phyloP scores from a whole-genome alignment of 371 early-diverging fungal genomes.

The Catenaria anguillulae region DNA sequence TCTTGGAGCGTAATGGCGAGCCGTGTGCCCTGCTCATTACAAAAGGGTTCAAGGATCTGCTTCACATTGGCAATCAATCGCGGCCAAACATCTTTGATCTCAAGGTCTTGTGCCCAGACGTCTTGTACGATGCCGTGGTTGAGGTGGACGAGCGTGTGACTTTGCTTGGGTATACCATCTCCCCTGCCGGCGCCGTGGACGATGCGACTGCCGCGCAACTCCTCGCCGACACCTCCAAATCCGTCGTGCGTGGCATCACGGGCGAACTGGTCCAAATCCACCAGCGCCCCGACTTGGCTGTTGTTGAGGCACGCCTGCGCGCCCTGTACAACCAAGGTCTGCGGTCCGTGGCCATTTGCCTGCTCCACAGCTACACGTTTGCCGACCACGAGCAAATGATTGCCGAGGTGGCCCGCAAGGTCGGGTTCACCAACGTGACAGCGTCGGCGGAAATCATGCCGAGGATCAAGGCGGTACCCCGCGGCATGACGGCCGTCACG shows the following conservation, averaged over 20 bases:
- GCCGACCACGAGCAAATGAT: conserved; percentile 65
- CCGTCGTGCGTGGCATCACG: conserved; percentile 54
- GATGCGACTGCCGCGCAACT: conserved; percentile 8
- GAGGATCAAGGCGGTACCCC: conserved; percentile 86
- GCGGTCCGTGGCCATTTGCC: conserved; percentile 70
- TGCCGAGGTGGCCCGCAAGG: conserved; percentile 45
- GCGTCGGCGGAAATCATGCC: conserved; percentile 72
- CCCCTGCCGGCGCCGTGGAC: no score
- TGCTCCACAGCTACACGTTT: conserved; percentile 84
- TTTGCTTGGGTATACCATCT: conserved; percentile 54
- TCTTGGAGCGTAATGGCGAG: conserved; percentile 80
- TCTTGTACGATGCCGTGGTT: conserved; percentile 68
- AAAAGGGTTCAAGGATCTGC: conserved; percentile 62
- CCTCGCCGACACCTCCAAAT: conserved; percentile 16
- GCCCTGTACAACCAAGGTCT: conserved; percentile 52
- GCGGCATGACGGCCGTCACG: conserved; percentile 75
- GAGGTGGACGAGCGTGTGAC: conserved; percentile 82
- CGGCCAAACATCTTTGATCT: conserved; percentile 90
- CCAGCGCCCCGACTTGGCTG: conserved; percentile 23
- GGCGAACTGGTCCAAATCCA: conserved; percentile 64
- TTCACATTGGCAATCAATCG: conserved; percentile 74
- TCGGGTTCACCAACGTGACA: conserved; percentile 76
- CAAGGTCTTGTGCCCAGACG: conserved; percentile 58
- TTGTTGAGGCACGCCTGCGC: conserved; percentile 41
- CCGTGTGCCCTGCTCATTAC: conserved; percentile 72